Conservation (phyloP, 2,329 filamentous ascomycete genomes). For the Hymenotorrendiella dingleyae region DNA sequence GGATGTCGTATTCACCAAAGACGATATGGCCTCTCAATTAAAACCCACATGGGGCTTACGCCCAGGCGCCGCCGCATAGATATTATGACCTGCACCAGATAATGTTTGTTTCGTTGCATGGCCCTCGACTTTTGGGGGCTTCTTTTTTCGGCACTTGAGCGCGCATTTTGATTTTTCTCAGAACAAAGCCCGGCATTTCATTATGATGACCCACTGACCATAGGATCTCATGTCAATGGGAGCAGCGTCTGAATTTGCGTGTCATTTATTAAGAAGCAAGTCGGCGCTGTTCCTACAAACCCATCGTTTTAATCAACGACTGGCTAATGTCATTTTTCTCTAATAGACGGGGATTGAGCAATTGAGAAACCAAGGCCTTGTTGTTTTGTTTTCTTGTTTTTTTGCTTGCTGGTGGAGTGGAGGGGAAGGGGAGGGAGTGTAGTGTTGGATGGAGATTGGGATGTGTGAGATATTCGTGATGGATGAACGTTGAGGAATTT, state of each 20-base stretch:
- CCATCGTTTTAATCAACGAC: conserved; percentile 6
- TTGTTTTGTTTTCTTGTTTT: neutral
- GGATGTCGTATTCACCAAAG: conserved; percentile 58
- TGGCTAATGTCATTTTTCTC: conserved; percentile 25
- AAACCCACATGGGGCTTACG: conserved; percentile 36
- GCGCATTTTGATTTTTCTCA: conserved; percentile 23
- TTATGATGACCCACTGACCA: conserved; percentile 6
- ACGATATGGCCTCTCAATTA: conserved; percentile 47
- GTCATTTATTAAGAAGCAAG: neutral
- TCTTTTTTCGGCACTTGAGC: conserved; percentile 26
- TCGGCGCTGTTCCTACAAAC: neutral
- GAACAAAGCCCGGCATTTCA: conserved; percentile 3
- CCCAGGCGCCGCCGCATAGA: conserved; percentile 20
- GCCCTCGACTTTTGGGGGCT: conserved; percentile 11
- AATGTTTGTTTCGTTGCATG: conserved; percentile 19
- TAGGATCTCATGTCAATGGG: conserved; percentile 15
- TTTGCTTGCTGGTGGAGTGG: neutral
- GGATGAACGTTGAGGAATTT: conserved; percentile 3
- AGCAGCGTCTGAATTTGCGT: conserved; percentile 7
- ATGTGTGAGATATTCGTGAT: neutral
- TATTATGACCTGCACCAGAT: conserved; percentile 12
- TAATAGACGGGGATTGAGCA: conserved; percentile 12
- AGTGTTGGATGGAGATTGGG: neutral
- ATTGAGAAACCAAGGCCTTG: neutral
- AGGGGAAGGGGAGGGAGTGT: neutral